Evolutionary conservation across 2,329 filamentous ascomycete species (phyloP).

Genomic region (Arthrinium puccinioides): DNA sequence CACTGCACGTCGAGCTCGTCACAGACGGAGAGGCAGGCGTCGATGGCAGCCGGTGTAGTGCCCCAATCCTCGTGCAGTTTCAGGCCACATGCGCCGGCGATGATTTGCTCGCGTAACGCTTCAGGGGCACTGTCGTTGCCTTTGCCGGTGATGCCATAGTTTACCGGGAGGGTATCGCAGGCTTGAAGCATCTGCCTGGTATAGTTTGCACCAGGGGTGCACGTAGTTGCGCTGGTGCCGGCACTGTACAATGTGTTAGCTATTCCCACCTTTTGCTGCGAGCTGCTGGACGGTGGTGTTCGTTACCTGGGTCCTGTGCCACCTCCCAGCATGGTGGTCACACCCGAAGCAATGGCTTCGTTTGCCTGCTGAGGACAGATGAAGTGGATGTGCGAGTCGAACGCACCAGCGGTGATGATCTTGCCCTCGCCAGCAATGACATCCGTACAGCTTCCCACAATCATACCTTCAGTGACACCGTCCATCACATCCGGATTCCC

Average conservation of each 20-base stretch:
- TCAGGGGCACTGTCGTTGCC: constrained; percentile 72
- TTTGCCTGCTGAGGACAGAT: constrained; percentile 90
- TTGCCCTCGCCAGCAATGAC: constrained; percentile 85
- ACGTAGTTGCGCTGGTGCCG: constrained; percentile 86
- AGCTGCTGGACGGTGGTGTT: not conserved
- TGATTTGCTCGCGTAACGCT: constrained; percentile 71
- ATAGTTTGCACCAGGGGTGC: constrained; percentile 78
- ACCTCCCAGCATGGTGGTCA: constrained; percentile 86
- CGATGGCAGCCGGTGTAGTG: constrained; percentile 82
- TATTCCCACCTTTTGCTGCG: not conserved
- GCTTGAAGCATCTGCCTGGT: constrained; percentile 88
- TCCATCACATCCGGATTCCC: constrained; percentile 98
- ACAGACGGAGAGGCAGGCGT: constrained; percentile 76
- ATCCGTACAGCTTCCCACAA: constrained; percentile 84
- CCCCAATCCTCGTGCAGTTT: constrained; percentile 98
- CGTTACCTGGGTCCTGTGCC: constrained; percentile 79
- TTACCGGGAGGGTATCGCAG: constrained; percentile 72
- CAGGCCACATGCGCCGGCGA: constrained; percentile 79
- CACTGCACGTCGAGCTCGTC: constrained; percentile 90
- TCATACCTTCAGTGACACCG: constrained; percentile 68
- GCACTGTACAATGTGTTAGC: constrained; percentile 46
- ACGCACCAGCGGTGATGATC: constrained; percentile 84
- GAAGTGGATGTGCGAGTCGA: constrained; percentile 88
- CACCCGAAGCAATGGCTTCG: constrained; percentile 75
- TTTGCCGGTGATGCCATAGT: constrained; percentile 87